These are phyloP conservation scores for Didymella pinodella DNA, from an alignment of 2,329 filamentous ascomycete genomes.

Conservation along the genomic window DNA sequence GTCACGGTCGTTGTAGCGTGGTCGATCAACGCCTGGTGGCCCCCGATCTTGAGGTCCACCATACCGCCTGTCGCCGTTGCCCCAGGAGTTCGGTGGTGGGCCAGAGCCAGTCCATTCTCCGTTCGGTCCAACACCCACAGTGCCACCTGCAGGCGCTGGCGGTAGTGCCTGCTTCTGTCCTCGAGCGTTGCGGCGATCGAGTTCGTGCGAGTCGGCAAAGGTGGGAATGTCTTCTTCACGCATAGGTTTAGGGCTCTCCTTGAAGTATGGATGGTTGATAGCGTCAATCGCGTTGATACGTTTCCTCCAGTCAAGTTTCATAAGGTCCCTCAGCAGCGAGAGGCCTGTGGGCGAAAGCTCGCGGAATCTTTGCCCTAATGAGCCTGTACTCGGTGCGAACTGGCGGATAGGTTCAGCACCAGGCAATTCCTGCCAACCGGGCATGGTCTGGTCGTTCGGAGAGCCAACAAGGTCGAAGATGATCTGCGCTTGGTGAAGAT, in stretches of 20 bases:
- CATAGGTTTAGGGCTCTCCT: slow-evolving; percentile 77
- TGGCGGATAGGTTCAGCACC: slow-evolving; percentile 76
- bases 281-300: slow-evolving; percentile 95
- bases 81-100: slow-evolving; percentile 45
- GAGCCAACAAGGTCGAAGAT: slow-evolving; percentile 94
- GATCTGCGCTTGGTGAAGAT: slow-evolving; percentile 86
- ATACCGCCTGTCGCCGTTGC: slow-evolving; percentile 47
- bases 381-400: slow-evolving; percentile 69
- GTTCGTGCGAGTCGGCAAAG: slow-evolving; percentile 94
- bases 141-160: slow-evolving; percentile 89
- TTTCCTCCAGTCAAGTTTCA: slow-evolving; percentile 87
- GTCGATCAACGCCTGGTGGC: slow-evolving; percentile 49
- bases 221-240: slow-evolving; percentile 85
- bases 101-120: slow-evolving; percentile 64
- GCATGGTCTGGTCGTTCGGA: slow-evolving; percentile 90
- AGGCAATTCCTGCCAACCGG: slow-evolving; percentile 83
- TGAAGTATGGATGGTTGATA: slow-evolving; percentile 90
- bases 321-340: slow-evolving; percentile 79
- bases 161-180: slow-evolving; percentile 84
- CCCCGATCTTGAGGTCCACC: slow-evolving; percentile 50
- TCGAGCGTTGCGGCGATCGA: slow-evolving; percentile 91
- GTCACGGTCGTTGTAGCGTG: slow-evolving; percentile 42
- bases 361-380: slow-evolving; percentile 76
- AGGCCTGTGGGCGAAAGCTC: slow-evolving; percentile 78
- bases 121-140: slow-evolving; percentile 76